These are phyloP conservation scores for Suhomyces taliae DNA, from an alignment of 1,139 yeast genomes.

Conservation along the genomic window DNA sequence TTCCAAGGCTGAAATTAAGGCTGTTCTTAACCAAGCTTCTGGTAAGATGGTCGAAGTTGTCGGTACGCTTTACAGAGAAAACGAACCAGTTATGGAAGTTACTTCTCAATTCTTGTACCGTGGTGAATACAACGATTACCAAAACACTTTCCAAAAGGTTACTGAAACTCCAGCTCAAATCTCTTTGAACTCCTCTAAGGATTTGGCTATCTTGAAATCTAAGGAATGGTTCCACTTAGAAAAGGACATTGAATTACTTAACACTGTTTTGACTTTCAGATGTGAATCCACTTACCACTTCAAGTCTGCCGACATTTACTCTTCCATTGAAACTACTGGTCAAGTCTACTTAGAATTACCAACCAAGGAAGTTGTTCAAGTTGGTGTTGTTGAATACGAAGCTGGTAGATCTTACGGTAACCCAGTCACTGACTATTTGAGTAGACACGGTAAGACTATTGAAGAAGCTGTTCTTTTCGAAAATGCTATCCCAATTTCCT, in stretches of 20 bases:
- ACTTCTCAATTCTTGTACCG: slow-evolving; percentile 95
- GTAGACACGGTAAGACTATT: slow-evolving; percentile 88
- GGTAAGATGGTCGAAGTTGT: slow-evolving; percentile 96
- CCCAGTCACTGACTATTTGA: slow-evolving; percentile 92
- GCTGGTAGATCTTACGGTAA: slow-evolving; percentile 95
- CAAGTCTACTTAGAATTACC: slow-evolving; percentile 86
- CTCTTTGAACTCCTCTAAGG: slow-evolving; percentile 71
- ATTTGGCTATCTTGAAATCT: slow-evolving; percentile 87
- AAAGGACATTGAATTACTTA: slow-evolving; percentile 66
- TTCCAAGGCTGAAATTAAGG: slow-evolving; percentile 79
- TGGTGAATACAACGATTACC: slow-evolving; percentile 83
- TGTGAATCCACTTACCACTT: slow-evolving; percentile 81
- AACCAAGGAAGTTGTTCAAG: slow-evolving; percentile 84
- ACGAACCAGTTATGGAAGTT: slow-evolving; percentile 86
- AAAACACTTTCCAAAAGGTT: slow-evolving; percentile 88
- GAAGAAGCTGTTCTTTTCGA: slow-evolving; percentile 94
- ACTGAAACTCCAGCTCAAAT: slow-evolving; percentile 87
- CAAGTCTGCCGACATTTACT: slow-evolving; percentile 73
- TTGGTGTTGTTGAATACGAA: slow-evolving; percentile 84
- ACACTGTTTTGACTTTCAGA: slow-evolving; percentile 85
- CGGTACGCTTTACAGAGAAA: slow-evolving; percentile 81
- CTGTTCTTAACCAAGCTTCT: slow-evolving; percentile 85
- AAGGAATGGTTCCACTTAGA: slow-evolving; percentile 97
- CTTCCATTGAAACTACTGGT: slow-evolving; percentile 83
- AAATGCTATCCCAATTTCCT: slow-evolving; percentile 83